Evolutionary conservation across 805 yeast genomes (phyloP).

Genomic region (Yarrowia porcina): DNA sequence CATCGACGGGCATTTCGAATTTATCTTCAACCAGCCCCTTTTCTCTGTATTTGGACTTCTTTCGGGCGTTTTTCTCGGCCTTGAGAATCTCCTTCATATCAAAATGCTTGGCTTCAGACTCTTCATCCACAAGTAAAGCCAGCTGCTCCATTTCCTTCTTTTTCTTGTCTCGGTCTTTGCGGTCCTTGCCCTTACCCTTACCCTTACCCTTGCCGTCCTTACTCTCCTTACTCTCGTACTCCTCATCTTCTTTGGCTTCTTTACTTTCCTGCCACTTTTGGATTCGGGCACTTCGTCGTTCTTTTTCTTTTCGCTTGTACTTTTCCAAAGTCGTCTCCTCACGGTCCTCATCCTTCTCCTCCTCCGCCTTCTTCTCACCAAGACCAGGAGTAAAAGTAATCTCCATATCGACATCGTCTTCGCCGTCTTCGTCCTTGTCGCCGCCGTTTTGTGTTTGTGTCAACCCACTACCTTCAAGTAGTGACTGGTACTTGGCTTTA

Average conservation of each 20-base stretch:
- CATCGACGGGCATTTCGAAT: conserved; percentile 64
- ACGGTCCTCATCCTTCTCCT: conserved; percentile 43
- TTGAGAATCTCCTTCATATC: conserved; percentile 72
- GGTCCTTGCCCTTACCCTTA: conserved; percentile 29
- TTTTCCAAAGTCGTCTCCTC: conserved; percentile 70
- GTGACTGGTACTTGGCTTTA: conserved; percentile 59
- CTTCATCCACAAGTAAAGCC: conserved; percentile 58
- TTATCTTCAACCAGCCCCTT: conserved; percentile 44
- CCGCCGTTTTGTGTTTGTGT: conserved; percentile 23
- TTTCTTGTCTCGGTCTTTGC: conserved; percentile 38
- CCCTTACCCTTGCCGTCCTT: conserved; percentile 28
- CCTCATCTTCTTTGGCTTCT: conserved; percentile 48
- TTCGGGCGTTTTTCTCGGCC: conserved; percentile 63
- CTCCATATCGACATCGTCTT: conserved; percentile 77
- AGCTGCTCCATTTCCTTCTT: conserved; percentile 55
- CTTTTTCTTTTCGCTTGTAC: conserved; percentile 84
- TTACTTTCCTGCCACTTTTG: conserved; percentile 66
- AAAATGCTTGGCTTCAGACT: conserved; percentile 58
- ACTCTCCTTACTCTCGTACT: conserved; percentile 30
- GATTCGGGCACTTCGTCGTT: conserved; percentile 81
- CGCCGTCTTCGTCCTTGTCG: conserved; percentile 13
- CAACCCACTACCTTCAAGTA: conserved; percentile 36
- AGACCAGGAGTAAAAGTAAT: conserved; percentile 92
- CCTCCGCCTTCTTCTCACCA: conserved; percentile 45
- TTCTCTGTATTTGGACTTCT: conserved; percentile 41